These are phyloP conservation scores for Cryptococcus maquisensis DNA, from an alignment of 1,284 basidiomycete genomes.

Conservation along the genomic window DNA sequence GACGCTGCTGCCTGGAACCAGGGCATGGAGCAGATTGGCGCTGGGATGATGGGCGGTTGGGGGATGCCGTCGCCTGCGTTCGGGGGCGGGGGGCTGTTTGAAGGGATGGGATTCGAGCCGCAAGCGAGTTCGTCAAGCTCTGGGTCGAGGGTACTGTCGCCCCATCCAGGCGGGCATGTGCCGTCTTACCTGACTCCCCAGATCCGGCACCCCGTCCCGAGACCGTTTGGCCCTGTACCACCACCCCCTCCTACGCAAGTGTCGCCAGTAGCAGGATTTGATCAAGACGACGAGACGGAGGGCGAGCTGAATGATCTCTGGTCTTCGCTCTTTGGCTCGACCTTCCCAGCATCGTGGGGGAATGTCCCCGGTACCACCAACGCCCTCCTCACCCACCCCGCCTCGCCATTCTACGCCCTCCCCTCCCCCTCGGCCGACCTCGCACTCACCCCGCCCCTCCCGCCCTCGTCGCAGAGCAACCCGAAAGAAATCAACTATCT, in stretches of 20 bases:
- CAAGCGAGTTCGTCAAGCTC: no score
- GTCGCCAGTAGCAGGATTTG: background rate
- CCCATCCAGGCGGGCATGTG: no score
- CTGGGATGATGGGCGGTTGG: no score
- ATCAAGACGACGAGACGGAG: background rate
- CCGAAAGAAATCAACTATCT: constrained; percentile 17
- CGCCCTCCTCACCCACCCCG: background rate
- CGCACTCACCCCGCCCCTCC: background rate
- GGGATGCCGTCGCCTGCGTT: no score
- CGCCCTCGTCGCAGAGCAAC: background rate
- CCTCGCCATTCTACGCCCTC: constrained; percentile 3
- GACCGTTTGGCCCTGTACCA: background rate
- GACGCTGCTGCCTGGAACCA: no score
- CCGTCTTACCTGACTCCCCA: no score
- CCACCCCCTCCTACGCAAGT: background rate
- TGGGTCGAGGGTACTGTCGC: no score
- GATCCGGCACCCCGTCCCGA: no score
- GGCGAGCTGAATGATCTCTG: constrained; percentile 2
- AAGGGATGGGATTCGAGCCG: no score
- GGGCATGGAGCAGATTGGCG: no score
- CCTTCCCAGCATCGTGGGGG: background rate
- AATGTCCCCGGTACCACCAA: background rate
- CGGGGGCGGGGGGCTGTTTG: no score
- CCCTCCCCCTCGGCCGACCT: background rate
- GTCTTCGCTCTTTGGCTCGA: constrained; percentile 1